phyloP scores from a whole-genome alignment of 306 rosid species.

The Mucuna pruriens region DNA sequence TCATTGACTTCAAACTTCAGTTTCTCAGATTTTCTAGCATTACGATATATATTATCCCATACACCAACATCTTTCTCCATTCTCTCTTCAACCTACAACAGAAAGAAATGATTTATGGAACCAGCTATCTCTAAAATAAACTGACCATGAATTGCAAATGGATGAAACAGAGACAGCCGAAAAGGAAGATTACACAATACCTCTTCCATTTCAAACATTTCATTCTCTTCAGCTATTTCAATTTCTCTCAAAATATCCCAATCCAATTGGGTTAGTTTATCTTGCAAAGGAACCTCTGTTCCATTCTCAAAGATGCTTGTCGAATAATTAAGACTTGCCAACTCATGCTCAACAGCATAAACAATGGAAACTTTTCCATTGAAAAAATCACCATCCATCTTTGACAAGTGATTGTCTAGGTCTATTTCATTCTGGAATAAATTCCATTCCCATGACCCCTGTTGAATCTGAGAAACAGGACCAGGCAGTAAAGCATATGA shows the following conservation, averaged over 20 bases:
- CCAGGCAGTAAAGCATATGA: constrained; percentile 77
- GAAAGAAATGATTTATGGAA: constrained; percentile 34
- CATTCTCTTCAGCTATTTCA: constrained; percentile 81
- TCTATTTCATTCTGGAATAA: constrained; percentile 59
- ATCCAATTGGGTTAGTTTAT: constrained; percentile 65
- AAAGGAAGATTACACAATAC: constrained; percentile 49
- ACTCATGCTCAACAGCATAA: constrained; percentile 69
- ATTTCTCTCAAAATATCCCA: constrained; percentile 77
- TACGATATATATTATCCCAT: constrained; percentile 92
- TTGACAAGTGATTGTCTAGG: constrained; percentile 33
- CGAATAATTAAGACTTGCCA: constrained; percentile 49
- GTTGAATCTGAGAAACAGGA: constrained; percentile 75
- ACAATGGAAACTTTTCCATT: constrained; percentile 53
- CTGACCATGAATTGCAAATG: constrained; percentile 30
- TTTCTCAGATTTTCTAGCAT: constrained; percentile 87
- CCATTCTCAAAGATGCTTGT: constrained; percentile 51
- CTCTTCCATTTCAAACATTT: constrained; percentile 86
- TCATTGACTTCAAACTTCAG: constrained; percentile 89
- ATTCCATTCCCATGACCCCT: constrained; percentile 84
- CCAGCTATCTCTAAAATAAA: constrained; percentile 37
- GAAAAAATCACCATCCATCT: constrained; percentile 43
- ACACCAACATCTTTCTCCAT: constrained; percentile 64
- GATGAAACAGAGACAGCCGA: constrained; percentile 15
- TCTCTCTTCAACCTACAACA: constrained; percentile 79
- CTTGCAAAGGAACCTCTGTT: constrained; percentile 50